Percentiles rank a stretch among this genome's conserved stretches.
Evolutionary conservation across 2,329 filamentous ascomycete species (phyloP).

Genomic region (Corniculantispora saksenae): DNA sequence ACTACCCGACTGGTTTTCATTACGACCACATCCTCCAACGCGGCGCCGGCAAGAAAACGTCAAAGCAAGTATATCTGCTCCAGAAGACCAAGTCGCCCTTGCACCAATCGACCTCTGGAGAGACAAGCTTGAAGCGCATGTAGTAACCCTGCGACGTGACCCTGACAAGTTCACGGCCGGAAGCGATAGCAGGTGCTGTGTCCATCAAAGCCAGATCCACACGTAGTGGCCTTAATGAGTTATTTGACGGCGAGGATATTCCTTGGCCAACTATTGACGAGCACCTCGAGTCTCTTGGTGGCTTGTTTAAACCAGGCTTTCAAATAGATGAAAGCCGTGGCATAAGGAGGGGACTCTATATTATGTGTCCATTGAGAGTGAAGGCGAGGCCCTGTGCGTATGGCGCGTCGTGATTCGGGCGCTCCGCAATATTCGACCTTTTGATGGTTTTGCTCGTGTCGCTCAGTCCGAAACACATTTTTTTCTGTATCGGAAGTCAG

Average conservation of each 20-base stretch:
- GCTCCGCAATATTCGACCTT: not conserved
- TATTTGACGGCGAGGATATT: not conserved
- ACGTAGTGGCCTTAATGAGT: not conserved
- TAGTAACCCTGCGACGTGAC: not conserved
- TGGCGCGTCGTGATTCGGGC: not conserved
- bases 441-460: not conserved
- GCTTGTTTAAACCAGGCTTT: not conserved
- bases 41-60: no score
- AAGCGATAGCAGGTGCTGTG: not conserved
- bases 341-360: not conserved
- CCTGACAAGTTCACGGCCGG: not conserved
- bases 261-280: not conserved
- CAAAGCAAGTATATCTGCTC: no score
- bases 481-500: not conserved
- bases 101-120: no score
- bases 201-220: not conserved
- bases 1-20: no score
- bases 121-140: no score
- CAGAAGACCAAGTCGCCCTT: no score
- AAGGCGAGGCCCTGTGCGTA: not conserved
- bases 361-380: not conserved
- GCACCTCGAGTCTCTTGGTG: not conserved
- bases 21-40: no score
- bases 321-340: not conserved
- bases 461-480: not conserved